Evolutionary conservation across 2,329 filamentous ascomycete species (phyloP), one percentile per base, ranked within the genome.

Genomic region (Trichoderma pleuroti): DNA sequence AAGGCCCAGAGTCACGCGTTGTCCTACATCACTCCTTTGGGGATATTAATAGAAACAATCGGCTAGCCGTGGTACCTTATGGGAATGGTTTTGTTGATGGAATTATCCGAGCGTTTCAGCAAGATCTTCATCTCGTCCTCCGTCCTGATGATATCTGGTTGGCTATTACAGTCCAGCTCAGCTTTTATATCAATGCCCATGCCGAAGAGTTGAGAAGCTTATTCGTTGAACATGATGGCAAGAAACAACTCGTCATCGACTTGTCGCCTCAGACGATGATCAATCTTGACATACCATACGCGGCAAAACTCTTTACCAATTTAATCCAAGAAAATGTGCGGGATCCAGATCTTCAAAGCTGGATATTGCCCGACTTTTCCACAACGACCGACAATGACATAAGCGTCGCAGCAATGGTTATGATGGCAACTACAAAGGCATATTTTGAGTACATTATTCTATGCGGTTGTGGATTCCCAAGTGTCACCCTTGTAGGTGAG

Each of bases 91-190:
- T 68, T 30, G 8, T 68, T 10, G 16, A 68, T 26, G 54, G 65
- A 8, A 60, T 68, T 9, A 68, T 68, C 9, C 65, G 57, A 14
- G 67, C 67, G 16, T 69, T 61, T 10, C 56, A 69, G 21, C 72
- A 75, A 26, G 71, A 75, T 60, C 70, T 71, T n/a, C 73, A 74
- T 46, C 73, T 74, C 4, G 67, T 70, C 34, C 68, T 75, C 26
- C 74, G 72, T 7, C 72, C 72, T 7, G 73, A 74, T 42, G 76
- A 78, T 70, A 74, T 77, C 7, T 78, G 77, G 76, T 73, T 78
- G 5, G 72, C 78, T 30, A 77, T 78, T 30, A 70, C 78, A 32
- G 74, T 75, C 8, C 75, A 74, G 21, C 61, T 74, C 21, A 74
- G 71, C 71, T 73, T 74, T 62, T 74, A 72, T 60, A 54, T 72